Conservation (phyloP, 2,329 filamentous ascomycete species). For the Arthrobotrys pseudoclavata region DNA sequence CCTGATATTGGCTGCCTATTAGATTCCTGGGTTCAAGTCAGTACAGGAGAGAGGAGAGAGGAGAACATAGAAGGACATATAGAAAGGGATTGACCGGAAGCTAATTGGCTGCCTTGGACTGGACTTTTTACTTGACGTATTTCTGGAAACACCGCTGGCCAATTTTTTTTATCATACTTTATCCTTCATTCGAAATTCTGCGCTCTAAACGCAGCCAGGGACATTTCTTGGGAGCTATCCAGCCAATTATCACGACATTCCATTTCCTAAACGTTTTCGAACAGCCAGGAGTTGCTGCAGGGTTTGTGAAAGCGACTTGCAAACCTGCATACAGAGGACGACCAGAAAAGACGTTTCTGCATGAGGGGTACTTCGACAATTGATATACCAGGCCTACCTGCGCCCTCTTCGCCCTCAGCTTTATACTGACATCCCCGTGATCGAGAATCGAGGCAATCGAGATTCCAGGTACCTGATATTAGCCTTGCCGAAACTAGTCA, state of each 20-base stretch:
- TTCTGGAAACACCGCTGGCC: slow-evolving; percentile 51
- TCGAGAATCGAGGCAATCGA: slow-evolving; percentile 46
- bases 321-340: slow-evolving; percentile 47
- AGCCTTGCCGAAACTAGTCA: slow-evolving; percentile 29
- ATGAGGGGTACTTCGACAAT: slow-evolving; percentile 47
- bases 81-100: slow-evolving; percentile 52
- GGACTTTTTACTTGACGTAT: slow-evolving; percentile 32
- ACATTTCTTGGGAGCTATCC: slow-evolving; percentile 44
- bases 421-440: slow-evolving; percentile 48
- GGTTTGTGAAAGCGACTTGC: slow-evolving; percentile 47
- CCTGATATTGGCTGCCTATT: slow-evolving; percentile 56
- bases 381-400: slow-evolving; percentile 35
- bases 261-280: slow-evolving; percentile 58
- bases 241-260: slow-evolving; percentile 58
- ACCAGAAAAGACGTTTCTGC: slow-evolving; percentile 36
- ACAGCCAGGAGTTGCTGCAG: slow-evolving; percentile 60
- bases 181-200: slow-evolving; percentile 45
- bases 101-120: slow-evolving; percentile 52
- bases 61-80: slow-evolving; percentile 14
- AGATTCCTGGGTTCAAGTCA: slow-evolving; percentile 49
- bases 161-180: slow-evolving; percentile 31
- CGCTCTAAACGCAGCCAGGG: slow-evolving; percentile 56
- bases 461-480: slow-evolving; percentile 34
- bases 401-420: slow-evolving; percentile 31
- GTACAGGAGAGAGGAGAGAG: slow-evolving; percentile 30